Evolutionary conservation across 2,329 filamentous ascomycete genomes (phyloP), one percentile per base, ranked within the genome.

Genomic region (Hansfordia pulvinata): DNA sequence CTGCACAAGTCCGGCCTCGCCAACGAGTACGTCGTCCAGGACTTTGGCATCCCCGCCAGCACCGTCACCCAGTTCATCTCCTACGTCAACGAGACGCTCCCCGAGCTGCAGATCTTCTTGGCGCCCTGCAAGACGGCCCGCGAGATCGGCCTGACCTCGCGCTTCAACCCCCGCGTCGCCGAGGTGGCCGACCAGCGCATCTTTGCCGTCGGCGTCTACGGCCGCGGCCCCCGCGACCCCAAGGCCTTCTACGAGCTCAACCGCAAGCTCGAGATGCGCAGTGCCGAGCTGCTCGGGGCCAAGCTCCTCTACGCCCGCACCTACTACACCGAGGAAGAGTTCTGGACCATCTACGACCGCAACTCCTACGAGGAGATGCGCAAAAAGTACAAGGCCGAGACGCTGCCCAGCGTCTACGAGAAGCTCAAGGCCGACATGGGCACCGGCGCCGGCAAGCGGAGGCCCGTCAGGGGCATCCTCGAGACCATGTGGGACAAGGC

Each of bases 281-380:
- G 67, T 4, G 50, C 51, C 2, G 55, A 63, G 19, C 50, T 68
- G 19, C 53, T 60, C 6, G 65, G 65, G 10, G 62, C 62, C 52
- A 68, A 68, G 42, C 64, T 62, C 54, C 40, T 70, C 6, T 70
- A 70, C 38, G 63, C 64, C 5, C 62, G 67, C 28, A 62, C 62
- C 0, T 69, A 64, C 42, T 65, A 65, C 39, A 56, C 50, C 11
- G 56, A 64, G 37, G 47, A 54, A 2, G 64, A 69, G 28, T 70
- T 70, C 41, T 68, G 63, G 62, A 41, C 48, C 12, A 58, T 63
- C 32, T 69, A 65, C 33, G 54, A 66, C 35, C 50, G 50, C 26
- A 34, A 52, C 14, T 58, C 57, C 53, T 66, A 69, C 34, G 53
- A 63, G 19, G 42, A 37, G 12, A 40, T 69, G 33, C 41, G 64